Evolutionary conservation across 805 yeast species (phyloP), one percentile per base, ranked within the genome.

Genomic region (Lipomyces sp.): DNA sequence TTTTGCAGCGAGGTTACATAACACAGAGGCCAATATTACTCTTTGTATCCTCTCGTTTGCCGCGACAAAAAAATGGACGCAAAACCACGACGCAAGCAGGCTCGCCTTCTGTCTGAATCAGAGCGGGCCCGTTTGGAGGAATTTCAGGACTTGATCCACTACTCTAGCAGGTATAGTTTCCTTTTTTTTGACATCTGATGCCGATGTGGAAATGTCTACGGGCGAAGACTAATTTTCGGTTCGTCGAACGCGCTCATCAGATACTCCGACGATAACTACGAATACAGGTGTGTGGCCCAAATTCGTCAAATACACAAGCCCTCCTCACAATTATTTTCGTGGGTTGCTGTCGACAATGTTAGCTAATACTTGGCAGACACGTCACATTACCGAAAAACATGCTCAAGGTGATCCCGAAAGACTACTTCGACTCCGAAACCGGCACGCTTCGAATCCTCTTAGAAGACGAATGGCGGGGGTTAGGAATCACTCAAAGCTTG

Each of bases 381-480:
- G 99, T 93, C 43, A 90, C 93, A 80, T 77, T 93, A 47, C 99
- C 99, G 58, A 89, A 95, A 66, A 88, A 85, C 55, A 87, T 93
- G 96, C 77, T 93, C 48, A 91, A 90, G 68, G 87, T 82, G 29
- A 88, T 95, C 50, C 98, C 98, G 8, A 80, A 83, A 37, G 98
- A 95, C 65, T 95, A 90, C 65, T 93, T 93, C 75, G 84, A 85
- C 64, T 82, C 89, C 1, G 95, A 90, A 52, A 87, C 95, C 2
- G 98, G 98, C 4, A 93, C 98, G 0, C 75, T 93, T 61, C 81
- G 96, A 59, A 87, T 93, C 39, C 72, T 93, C 35, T 70, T 85
- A 43, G 99, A 93, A 68, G 98, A 93, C 60, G 99, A 93, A 70
- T 93, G 99, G 99, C 78, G 99, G 68, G 98, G 97, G 1, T 73